Evolutionary conservation across 352 stramenopile genomes (phyloP).

Genomic region (Phytophthora cajani): DNA sequence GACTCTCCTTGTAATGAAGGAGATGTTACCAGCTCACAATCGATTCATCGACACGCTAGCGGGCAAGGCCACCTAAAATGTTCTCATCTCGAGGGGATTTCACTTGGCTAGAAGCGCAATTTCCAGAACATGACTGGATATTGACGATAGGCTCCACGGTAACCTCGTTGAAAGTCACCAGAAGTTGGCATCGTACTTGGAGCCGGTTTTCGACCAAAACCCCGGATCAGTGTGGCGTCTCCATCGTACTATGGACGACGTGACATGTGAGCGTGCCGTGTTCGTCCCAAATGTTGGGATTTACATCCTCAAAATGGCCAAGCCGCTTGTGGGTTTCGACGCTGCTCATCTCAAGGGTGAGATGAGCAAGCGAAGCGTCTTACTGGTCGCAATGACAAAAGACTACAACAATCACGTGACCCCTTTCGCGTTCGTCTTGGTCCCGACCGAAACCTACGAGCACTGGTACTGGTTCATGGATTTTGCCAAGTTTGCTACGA

Average conservation of each 20-base stretch:
- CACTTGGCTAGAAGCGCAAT: neutral
- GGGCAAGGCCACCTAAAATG: neutral
- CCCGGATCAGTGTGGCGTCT: neutral
- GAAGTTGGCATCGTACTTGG: neutral
- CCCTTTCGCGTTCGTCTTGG: slow-evolving; percentile 23
- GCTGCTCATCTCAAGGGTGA: neutral
- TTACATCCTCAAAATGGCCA: too few species aligned
- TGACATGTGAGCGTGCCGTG: neutral
- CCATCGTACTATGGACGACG: neutral
- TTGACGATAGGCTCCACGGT: neutral
- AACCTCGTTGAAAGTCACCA: neutral
- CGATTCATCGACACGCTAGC: neutral
- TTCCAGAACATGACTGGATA: neutral
- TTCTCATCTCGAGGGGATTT: neutral
- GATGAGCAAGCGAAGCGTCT: slow-evolving; percentile 31
- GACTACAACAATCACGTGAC: slow-evolving; percentile 39
- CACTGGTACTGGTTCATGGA: slow-evolving; percentile 28
- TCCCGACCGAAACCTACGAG: slow-evolving; percentile 26
- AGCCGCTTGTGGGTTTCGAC: neutral
- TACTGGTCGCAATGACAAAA: slow-evolving; percentile 24
- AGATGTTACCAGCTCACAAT: slow-evolving; percentile 1
- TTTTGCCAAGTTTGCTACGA: neutral
- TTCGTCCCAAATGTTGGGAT: neutral
- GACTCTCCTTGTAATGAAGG: neutral
- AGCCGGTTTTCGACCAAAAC: neutral